Evolutionary conservation across 2,329 filamentous ascomycete genomes (phyloP).

Genomic region (Chaetomium sp.): DNA sequence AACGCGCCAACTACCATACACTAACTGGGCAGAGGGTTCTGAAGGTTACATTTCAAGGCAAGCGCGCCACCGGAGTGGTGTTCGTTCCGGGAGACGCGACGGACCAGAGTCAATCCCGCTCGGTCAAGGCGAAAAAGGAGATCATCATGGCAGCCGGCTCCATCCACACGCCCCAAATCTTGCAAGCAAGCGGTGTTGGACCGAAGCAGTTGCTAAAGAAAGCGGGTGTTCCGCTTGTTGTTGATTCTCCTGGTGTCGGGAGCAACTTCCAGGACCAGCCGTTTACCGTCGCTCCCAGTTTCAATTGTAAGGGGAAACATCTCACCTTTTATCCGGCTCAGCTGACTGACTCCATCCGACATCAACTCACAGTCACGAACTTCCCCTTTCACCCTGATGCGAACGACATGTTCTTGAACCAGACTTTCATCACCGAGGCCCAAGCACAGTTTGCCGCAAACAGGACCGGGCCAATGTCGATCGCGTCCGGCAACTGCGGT

Average conservation of each 20-base stretch:
- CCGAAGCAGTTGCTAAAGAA: slow-evolving; percentile 38
- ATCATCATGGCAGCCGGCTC: slow-evolving; percentile 47
- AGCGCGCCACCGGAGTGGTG: slow-evolving; percentile 37
- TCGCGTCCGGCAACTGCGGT: slow-evolving; percentile 36
- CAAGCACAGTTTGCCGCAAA: slow-evolving; percentile 34
- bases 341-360: background rate
- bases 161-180: slow-evolving; percentile 48
- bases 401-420: slow-evolving; percentile 33
- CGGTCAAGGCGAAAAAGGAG: slow-evolving; percentile 40
- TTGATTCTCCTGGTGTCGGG: slow-evolving; percentile 62
- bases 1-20: slow-evolving; percentile 33
- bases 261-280: slow-evolving; percentile 47
- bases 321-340: background rate
- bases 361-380: slow-evolving; percentile 24
- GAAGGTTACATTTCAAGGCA: slow-evolving; percentile 44
- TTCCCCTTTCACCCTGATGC: slow-evolving; percentile 31
- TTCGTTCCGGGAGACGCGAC: slow-evolving; percentile 31
- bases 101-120: slow-evolving; percentile 20
- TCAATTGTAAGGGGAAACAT: slow-evolving; percentile 22
- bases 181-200: slow-evolving; percentile 48
- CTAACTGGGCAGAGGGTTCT: slow-evolving; percentile 40
- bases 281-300: slow-evolving; percentile 27
- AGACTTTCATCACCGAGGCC: slow-evolving; percentile 36
- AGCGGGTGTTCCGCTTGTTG: slow-evolving; percentile 53
- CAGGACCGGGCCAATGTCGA: slow-evolving; percentile 36